Base-by-base conservation (phyloP, 148 eudicot genomes). In the Rhododendron mucronatum region DNA sequence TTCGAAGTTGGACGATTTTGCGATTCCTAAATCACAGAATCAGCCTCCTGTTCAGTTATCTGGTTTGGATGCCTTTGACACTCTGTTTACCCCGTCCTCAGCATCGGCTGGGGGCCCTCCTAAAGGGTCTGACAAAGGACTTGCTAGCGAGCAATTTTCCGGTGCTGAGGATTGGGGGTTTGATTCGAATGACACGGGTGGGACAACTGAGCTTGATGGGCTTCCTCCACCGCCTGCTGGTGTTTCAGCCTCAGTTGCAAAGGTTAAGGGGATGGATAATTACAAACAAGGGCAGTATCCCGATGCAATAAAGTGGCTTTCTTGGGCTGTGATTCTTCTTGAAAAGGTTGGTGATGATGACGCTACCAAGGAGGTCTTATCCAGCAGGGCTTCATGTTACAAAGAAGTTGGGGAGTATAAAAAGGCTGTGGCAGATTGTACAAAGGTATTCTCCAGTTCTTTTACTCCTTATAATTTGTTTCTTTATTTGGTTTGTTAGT, bases 391-490 rank as follows among this genome's bases (percentile, higher is more conserved):
- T 63, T 95, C 98, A 23, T 96, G 98, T 86, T 96, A 94, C 90
- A 95, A 96, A 90, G 99, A 96, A 92, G 99, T 95, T 82, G 99
- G 99, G 13, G 99, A 96, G 90, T 95, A 95, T 63, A 96, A 96
- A 92, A 96, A 95, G 89, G 99, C 99, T 88, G 99, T 96, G 87
- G 96, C 98, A 82, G 99, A 96, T 88, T 96, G 99, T 84, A 91
- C 98, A 82, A 95, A 92, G 98, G 99, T 95, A 94, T 74, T 67
- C 20, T 81, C 86, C 90, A 89, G 8, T 84, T 85, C 18, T 78
- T 21, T 75, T 47, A 5, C 28, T 37, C 7, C 7, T 5, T 0
- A 33, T 9, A 37, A 28, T 61, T 41, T 59, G 45, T 9, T 26
- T 14, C 51, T 9, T 30, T 23, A 80, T 53, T 55, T 26, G 39